phyloP scores from a whole-genome alignment of 2,329 filamentous ascomycete genomes.

The Apiospora sp. region DNA sequence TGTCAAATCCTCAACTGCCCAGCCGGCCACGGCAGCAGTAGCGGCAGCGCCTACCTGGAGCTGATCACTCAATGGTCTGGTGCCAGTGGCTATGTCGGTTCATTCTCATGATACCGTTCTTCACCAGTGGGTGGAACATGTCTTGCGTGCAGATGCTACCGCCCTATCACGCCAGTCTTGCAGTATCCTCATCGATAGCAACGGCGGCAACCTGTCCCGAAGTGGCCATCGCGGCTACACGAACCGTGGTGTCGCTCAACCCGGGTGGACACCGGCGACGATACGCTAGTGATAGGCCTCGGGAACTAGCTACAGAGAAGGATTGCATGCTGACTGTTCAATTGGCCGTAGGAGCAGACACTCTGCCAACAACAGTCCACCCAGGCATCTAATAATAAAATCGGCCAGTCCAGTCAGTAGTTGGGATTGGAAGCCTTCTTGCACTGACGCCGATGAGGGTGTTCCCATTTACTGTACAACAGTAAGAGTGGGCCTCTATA shows the following conservation, averaged over 20 bases:
- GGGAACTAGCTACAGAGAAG: not conserved
- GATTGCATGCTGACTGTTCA: not conserved
- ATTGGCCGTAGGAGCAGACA: not conserved
- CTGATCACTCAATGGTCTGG: conserved; percentile 5
- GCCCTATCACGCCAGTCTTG: not conserved
- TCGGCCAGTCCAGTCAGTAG: not conserved
- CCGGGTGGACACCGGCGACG: not conserved
- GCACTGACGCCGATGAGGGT: not conserved
- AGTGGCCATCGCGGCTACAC: not conserved
- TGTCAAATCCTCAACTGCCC: conserved; percentile 9
- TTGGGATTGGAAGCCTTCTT: not conserved
- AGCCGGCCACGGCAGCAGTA: not conserved
- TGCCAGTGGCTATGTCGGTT: conserved; percentile 14
- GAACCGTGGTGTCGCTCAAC: not conserved
- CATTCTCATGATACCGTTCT: not conserved
- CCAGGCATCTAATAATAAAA: not conserved
- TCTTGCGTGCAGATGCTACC: not conserved
- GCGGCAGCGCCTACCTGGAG: conserved; percentile 1
- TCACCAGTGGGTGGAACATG: not conserved
- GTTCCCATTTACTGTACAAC: conserved; percentile 1
- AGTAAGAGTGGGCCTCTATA: conserved; percentile 1
- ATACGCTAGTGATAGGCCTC: not conserved
- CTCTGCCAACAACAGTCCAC: not conserved
- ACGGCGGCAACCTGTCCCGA: not conserved
- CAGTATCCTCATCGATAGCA: not conserved